Evolutionary conservation across 1,284 basidiomycete genomes (phyloP).

Genomic region (Apiotrichum laibachii): DNA sequence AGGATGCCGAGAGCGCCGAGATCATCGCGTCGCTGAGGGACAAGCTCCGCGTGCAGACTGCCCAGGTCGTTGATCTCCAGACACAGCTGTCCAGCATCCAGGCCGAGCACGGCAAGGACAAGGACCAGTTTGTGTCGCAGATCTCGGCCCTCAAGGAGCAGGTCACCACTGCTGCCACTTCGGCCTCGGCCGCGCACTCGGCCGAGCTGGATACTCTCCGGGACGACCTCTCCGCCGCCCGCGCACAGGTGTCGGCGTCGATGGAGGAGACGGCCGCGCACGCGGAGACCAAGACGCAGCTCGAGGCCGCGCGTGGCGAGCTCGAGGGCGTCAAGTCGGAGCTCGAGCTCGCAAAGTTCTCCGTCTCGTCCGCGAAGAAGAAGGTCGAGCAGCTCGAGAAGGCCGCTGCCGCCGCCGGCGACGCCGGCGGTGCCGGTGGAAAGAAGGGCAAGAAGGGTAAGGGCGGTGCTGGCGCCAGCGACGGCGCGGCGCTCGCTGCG

Average conservation of each 20-base stretch:
- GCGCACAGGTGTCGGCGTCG: conserved; percentile 23
- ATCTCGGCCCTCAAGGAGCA: conserved; percentile 45
- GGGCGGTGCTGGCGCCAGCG: conserved; percentile 20
- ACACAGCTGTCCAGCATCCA: conserved; percentile 35
- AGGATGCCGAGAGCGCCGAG: conserved; percentile 71
- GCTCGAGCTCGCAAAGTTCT: conserved; percentile 10
- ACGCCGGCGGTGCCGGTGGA: conserved; percentile 2
- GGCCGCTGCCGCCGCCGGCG: neutral
- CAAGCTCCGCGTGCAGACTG: conserved; percentile 72
- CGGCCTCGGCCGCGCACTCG: conserved; percentile 15
- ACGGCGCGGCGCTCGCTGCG: neutral
- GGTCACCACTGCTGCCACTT: conserved; percentile 27
- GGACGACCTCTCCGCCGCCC: conserved; percentile 30
- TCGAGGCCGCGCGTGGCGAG: conserved; percentile 33
- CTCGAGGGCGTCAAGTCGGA: conserved; percentile 24
- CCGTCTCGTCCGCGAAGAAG: conserved; percentile 9
- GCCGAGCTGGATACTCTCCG: conserved; percentile 32
- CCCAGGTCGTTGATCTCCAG: conserved; percentile 58
- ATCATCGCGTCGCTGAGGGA: conserved; percentile 75
- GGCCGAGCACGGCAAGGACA: conserved; percentile 51
- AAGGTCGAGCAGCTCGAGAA: conserved; percentile 26
- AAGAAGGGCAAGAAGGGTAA: conserved; percentile 22
- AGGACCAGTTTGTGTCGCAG: conserved; percentile 54
- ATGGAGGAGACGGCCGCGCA: conserved; percentile 25
- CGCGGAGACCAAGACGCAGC: conserved; percentile 29